Evolutionary conservation across 768 basidiomycete genomes (phyloP).

Genomic region (Amanita pseudoporphyria): DNA sequence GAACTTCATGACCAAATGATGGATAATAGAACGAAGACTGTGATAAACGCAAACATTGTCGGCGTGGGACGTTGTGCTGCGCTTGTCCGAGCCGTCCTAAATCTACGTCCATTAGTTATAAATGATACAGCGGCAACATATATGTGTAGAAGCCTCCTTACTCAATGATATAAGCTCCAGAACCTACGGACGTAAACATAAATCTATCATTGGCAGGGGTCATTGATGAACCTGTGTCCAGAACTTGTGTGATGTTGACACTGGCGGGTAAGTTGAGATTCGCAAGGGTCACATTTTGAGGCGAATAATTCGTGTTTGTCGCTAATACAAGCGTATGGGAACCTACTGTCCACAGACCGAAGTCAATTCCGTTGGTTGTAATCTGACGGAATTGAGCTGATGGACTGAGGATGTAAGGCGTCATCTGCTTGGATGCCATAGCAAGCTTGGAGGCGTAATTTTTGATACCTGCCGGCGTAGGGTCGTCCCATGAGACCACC

Average conservation of each 20-base stretch:
- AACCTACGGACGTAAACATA: constrained; percentile 29
- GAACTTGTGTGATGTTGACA: constrained; percentile 18
- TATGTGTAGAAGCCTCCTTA: constrained; percentile 8
- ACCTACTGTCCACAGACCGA: constrained; percentile 40
- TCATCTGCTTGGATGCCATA: constrained; percentile 32
- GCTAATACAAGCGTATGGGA: constrained; percentile 36
- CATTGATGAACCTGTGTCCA: constrained; percentile 25
- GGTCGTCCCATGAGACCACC: constrained; percentile 47
- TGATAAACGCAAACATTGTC: no score
- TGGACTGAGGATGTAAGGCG: constrained; percentile 36
- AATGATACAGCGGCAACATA: not conserved
- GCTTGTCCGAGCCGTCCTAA: no score
- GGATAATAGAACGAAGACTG: no score
- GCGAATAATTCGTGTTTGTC: constrained; percentile 38
- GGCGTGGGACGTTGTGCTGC: no score
- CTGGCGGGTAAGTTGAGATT: constrained; percentile 19
- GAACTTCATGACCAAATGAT: no score
- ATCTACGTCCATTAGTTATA: no score
- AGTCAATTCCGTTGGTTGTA: constrained; percentile 32
- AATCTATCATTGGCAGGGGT: constrained; percentile 19
- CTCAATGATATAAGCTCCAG: constrained; percentile 29
- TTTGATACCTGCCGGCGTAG: constrained; percentile 44
- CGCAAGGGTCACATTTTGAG: constrained; percentile 21
- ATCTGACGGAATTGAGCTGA: constrained; percentile 29
- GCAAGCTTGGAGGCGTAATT: constrained; percentile 40